Evolutionary conservation across 129 eudicot species (phyloP).

Genomic region (Artemisia argyi): DNA sequence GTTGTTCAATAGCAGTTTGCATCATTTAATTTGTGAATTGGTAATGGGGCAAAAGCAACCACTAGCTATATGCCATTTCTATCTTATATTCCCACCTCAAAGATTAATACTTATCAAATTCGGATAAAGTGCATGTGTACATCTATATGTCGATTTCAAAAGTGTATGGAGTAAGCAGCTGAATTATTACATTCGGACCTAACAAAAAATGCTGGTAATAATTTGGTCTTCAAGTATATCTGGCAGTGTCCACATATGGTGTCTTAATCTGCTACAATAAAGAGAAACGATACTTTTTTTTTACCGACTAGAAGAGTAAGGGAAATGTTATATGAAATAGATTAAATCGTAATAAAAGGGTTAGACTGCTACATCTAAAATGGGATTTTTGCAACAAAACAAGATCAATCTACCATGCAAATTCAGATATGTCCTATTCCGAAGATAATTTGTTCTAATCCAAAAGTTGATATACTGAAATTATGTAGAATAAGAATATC

Average conservation of each 20-base stretch:
- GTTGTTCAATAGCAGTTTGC: constrained; percentile 23
- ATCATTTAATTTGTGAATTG: constrained; percentile 8
- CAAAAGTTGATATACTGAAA: neutral
- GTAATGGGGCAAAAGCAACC: constrained; percentile 28
- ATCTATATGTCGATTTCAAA: constrained; percentile 3
- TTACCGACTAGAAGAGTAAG: neutral
- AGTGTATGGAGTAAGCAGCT: neutral
- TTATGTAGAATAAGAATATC: neutral
- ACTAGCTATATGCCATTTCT: constrained; percentile 27
- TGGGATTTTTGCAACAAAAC: too few relatives aligned
- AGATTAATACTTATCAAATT: constrained; percentile 21
- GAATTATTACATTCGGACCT: constrained; percentile 16
- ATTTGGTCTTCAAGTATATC: constrained; percentile 20
- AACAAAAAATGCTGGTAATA: neutral
- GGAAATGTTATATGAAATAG: neutral
- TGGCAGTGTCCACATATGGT: constrained; percentile 11
- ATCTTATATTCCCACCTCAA: constrained; percentile 18
- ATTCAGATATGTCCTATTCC: neutral
- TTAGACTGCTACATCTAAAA: too few relatives aligned
- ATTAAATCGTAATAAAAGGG: too few relatives aligned
- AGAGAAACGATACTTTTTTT: neutral
- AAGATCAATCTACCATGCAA: too few relatives aligned
- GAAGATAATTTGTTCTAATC: neutral
- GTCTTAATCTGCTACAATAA: constrained; percentile 19
- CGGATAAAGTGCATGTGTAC: constrained; percentile 10